phyloP scores from a whole-genome alignment of 495 filamentous ascomycete species.

The Bryoglossum gracile region DNA sequence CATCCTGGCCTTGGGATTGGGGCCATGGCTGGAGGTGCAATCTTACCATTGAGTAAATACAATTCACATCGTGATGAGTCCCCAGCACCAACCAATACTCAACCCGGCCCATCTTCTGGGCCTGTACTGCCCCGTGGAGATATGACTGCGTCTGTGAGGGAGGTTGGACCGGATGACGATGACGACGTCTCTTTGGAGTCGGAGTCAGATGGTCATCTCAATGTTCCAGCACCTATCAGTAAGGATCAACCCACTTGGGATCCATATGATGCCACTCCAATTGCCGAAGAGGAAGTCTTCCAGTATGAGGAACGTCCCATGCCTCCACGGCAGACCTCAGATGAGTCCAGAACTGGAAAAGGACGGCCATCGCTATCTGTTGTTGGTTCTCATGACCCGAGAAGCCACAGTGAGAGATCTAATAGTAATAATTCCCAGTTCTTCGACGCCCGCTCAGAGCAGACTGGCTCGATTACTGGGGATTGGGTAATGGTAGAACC shows the following conservation, averaged over 20 bases:
- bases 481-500: constrained; percentile 29
- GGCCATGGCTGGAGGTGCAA: too few species aligned
- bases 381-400: neutral
- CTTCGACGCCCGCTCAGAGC: constrained; percentile 13
- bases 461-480: constrained; percentile 21
- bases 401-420: constrained; percentile 13
- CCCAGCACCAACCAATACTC: too few species aligned
- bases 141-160: too few species aligned
- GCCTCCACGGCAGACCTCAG: neutral
- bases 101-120: too few species aligned
- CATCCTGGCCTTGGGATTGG: too few species aligned
- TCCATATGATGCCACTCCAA: constrained; percentile 22
- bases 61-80: too few species aligned
- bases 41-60: too few species aligned
- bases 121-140: too few species aligned
- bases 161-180: neutral
- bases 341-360: neutral
- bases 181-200: neutral
- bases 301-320: constrained; percentile 7
- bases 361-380: neutral
- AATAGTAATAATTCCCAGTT: constrained; percentile 7
- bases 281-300: constrained; percentile 21
- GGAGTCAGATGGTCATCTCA: constrained; percentile 1
- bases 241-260: constrained; percentile 26
- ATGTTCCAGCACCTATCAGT: constrained; percentile 18